Base-by-base conservation (phyloP, 129 eudicot genomes). In the Gnaphalium uliginosum region DNA sequence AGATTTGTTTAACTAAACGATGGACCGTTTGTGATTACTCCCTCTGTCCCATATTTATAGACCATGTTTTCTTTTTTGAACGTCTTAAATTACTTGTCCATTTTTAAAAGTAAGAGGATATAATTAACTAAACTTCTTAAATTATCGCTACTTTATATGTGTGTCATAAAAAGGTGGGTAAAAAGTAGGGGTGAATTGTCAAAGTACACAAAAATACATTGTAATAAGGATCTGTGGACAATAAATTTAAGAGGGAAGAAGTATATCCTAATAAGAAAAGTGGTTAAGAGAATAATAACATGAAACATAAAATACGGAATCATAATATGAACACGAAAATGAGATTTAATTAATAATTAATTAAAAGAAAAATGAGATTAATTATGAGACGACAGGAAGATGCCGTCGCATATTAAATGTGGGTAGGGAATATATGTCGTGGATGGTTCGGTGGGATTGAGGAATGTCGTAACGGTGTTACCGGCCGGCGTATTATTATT, bases 351-450 rank as follows among this genome's bases (percentile, higher is more conserved):
- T 25, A 26, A 25, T 23, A 23, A 3, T 8, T 58, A 41, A 30
- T 19, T 21, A 14, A 37, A 23, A 33, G 18, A 53, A 54, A 65
- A 33, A 17, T 3, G 23, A 18, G n/a, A 29, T 1, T 50, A 67
- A 24, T 30, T 5, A 56, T 70, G 74, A 54, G 63, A 68, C 67
- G 69, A 77, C 69, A 69, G 76, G 66, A 77, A 77, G 78, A 79
- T 73, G 83, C 79, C 79, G 73, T 72, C 60, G 68, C 35, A 46
- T 70, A 76, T 46, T 48, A 50, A 75, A 46, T 66, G 58, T 41
- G 10, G 71, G 69, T 21, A 70, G 66, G 71, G 82, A 80, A 80
- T 80, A 80, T 54, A 80, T 79, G 83, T 79, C 74, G 69, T 73
- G 30, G 35, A 29, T 13, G 27, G 79, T 67, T 80, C 79, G 83